These are phyloP conservation scores for Capronia americana DNA, from an alignment of 2,329 filamentous ascomycete genomes.

Conservation along the genomic window DNA sequence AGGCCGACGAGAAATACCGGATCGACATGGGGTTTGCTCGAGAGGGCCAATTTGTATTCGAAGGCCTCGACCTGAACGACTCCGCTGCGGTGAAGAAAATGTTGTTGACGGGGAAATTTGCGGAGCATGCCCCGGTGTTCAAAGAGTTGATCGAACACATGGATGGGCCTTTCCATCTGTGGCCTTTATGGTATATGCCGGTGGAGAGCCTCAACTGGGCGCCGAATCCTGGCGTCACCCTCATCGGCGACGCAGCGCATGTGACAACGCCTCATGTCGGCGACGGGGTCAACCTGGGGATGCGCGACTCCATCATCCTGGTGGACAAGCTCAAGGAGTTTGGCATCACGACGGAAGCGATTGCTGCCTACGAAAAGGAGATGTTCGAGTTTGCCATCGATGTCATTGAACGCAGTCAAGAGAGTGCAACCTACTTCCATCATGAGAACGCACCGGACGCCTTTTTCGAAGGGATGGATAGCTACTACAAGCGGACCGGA, in stretches of 20 bases:
- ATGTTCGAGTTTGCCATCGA: slow-evolving; percentile 36
- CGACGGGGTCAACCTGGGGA: slow-evolving; percentile 41
- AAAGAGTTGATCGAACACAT: slow-evolving; percentile 34
- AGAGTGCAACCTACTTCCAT: slow-evolving; percentile 21
- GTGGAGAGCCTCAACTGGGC: slow-evolving; percentile 34
- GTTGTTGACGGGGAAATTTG: slow-evolving; percentile 24
- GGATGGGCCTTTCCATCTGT: slow-evolving; percentile 38
- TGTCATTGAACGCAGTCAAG: slow-evolving; percentile 19
- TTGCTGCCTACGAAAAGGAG: slow-evolving; percentile 36
- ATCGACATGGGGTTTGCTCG: slow-evolving; percentile 18
- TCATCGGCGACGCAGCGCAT: slow-evolving; percentile 43
- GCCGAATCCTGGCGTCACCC: slow-evolving; percentile 35
- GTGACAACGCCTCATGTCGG: slow-evolving; percentile 33
- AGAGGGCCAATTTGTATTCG: slow-evolving; percentile 17
- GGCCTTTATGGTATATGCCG: slow-evolving; percentile 39
- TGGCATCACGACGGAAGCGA: slow-evolving; percentile 28
- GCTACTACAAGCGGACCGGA: no score
- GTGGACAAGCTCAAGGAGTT: slow-evolving; percentile 18
- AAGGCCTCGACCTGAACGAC: slow-evolving; percentile 12
- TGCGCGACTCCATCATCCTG: slow-evolving; percentile 39
- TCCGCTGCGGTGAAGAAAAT: slow-evolving; percentile 15
- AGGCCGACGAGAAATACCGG: slow-evolving; percentile 37
- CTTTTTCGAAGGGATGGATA: background rate
- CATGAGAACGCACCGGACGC: slow-evolving; percentile 12
- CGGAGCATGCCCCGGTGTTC: slow-evolving; percentile 33